Conservation (phyloP, 768 basidiomycete genomes). For the Suillus variegatus region DNA sequence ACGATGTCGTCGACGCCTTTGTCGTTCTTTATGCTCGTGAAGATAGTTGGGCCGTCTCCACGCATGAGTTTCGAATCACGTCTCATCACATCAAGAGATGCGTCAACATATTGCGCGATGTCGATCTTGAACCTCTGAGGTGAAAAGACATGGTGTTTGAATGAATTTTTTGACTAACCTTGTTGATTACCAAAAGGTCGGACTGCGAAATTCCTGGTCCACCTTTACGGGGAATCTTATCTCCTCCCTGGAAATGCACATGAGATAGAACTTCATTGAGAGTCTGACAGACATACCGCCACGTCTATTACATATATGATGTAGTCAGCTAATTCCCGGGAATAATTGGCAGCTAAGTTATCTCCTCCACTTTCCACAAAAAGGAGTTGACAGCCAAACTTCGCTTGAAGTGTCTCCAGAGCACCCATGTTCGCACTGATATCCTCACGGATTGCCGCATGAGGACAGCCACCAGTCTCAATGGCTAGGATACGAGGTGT, state of each 20-base stretch:
- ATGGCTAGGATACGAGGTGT: constrained; percentile 88
- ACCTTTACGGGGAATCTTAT: constrained; percentile 98
- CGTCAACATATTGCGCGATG: constrained; percentile 88
- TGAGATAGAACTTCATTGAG: constrained; percentile 7
- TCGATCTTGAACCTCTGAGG: constrained; percentile 63
- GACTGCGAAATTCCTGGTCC: constrained; percentile 97
- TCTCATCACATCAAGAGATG: constrained; percentile 93
- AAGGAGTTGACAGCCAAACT: constrained; percentile 86
- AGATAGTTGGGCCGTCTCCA: constrained; percentile 91
- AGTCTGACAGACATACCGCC: constrained; percentile 48
- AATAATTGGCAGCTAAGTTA: constrained; percentile 96
- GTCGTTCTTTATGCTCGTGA: constrained; percentile 78
- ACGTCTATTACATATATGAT: constrained; percentile 94
- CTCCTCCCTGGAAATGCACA: constrained; percentile 71
- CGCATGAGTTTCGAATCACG: constrained; percentile 93
- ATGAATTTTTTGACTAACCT: constrained; percentile 46
- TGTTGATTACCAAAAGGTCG: constrained; percentile 93
- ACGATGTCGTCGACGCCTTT: constrained; percentile 83
- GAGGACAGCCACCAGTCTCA: constrained; percentile 97
- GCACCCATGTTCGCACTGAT: constrained; percentile 98
- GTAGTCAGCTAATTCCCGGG: constrained; percentile 94
- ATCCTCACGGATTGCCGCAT: constrained; percentile 97
- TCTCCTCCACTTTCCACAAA: constrained; percentile 97
- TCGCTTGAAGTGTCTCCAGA: constrained; percentile 89
- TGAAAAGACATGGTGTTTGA: not conserved